Conservation (phyloP, 768 basidiomycete genomes). For the Pleurotus cornucopiae region DNA sequence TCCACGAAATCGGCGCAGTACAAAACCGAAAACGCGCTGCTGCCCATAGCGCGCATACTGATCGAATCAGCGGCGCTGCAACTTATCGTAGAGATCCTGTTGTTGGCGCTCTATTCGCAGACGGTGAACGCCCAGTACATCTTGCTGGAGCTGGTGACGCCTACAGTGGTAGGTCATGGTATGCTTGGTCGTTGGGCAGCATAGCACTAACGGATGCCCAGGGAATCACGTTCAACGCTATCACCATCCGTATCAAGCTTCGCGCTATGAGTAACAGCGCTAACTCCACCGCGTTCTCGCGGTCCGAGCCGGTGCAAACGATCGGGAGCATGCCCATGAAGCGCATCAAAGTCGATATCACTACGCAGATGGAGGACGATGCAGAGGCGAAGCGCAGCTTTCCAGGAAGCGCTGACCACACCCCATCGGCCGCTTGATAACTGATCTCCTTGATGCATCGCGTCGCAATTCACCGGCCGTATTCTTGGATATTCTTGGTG, state of each 20-base stretch:
- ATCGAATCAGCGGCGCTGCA: slow-evolving; percentile 17
- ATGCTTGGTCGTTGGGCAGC: too few species aligned
- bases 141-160: slow-evolving; percentile 13
- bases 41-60: slow-evolving; percentile 11
- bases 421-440: too few species aligned
- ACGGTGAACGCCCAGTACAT: slow-evolving; percentile 16
- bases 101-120: slow-evolving; percentile 13
- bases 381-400: too few species aligned
- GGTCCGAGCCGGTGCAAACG: slow-evolving; percentile 1
- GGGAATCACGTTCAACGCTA: slow-evolving; percentile 4
- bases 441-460: too few species aligned
- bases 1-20: slow-evolving; percentile 10
- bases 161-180: slow-evolving; percentile 10
- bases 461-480: too few species aligned
- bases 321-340: background rate
- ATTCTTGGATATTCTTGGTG: too few species aligned
- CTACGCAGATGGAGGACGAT: background rate
- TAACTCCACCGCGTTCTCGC: background rate
- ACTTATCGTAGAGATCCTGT: slow-evolving; percentile 15
- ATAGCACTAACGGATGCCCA: background rate
- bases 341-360: background rate
- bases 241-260: background rate
- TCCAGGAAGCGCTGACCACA: too few species aligned
- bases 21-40: slow-evolving; percentile 3
- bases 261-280: background rate